Base-by-base conservation (phyloP, 352 stramenopile genomes). In the Phytophthora vignae region DNA sequence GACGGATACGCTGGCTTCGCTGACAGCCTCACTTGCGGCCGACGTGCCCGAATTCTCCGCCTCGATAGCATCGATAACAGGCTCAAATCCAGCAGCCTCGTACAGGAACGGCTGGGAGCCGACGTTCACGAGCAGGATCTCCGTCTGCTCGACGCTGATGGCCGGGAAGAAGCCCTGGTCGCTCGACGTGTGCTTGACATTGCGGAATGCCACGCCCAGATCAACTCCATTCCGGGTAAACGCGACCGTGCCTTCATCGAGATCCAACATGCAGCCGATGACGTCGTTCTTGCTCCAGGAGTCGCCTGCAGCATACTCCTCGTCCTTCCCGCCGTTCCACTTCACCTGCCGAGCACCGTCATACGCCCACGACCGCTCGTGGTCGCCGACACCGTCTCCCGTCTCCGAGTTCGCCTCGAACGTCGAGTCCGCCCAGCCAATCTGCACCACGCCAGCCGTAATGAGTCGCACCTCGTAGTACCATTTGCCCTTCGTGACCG, bases 381-480 rank as follows among this genome's bases (percentile, higher is more conserved):
- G 88, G 73, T 98, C 95, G 36, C 95, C 95, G 4, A 98, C 93
- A 12, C 95, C 95, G 65, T 98, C 88, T 53, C 93, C 95, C 1
- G 81, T 81, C 52, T 83, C 87, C 1, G 90, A 95, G 55, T 96
- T 87, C 10, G 85, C 83, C 17, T 73, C 73, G 58, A 98, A 98
- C 3, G 82, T 81, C 9, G 73, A 82, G 65, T 97, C 90, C 8
- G 92, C 90, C 95, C 94, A 98, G n/a, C 95, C 95, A 56, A 98
- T 71, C 72, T 98, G 95, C 55, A 97, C 92, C 12, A 98, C 80
- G 17, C 92, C 94, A 69, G 87, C 87, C 8, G 92, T 97, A 36
- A 97, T 67, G 11, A 98, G 78, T 27, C 87, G 86, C 15, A 98
- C 94, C 64, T 98, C 94, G 72, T 97, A 98, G 67, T 98, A 97